Evolutionary conservation across 441 rosid genomes (phyloP).

Genomic region (Adansonia gregorii): DNA sequence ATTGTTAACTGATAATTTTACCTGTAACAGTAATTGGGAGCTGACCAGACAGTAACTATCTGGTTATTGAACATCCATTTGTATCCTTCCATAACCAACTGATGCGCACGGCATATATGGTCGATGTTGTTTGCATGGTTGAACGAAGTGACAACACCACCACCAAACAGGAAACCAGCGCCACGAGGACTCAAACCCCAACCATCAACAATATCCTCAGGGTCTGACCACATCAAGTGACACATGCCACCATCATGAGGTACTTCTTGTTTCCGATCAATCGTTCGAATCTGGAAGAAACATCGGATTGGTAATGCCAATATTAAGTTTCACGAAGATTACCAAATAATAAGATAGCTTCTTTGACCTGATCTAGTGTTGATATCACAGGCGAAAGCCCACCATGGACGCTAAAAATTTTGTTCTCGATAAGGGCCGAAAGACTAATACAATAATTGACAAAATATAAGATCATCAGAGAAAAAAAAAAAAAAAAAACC

Average conservation of each 20-base stretch:
- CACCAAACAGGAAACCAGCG: conserved; percentile 88
- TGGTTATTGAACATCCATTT: conserved; percentile 90
- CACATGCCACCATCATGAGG: conserved; percentile 94
- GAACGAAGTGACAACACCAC: conserved; percentile 76
- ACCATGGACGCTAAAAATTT: conserved; percentile 85
- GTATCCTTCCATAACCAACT: conserved; percentile 93
- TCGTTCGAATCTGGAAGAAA: conserved; percentile 68
- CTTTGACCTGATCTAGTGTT: conserved; percentile 81
- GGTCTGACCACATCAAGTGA: conserved; percentile 95
- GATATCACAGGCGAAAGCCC: conserved; percentile 86
- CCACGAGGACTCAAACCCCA: conserved; percentile 98
- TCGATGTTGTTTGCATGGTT: conserved; percentile 79
- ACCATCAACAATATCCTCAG: conserved; percentile 88
- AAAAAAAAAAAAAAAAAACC: neutral
- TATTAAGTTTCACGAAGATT: conserved; percentile 19
- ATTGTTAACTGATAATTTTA: conserved; percentile 28
- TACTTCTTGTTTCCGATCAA: conserved; percentile 65
- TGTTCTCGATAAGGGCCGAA: conserved; percentile 88
- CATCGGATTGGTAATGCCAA: neutral
- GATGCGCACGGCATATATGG: conserved; percentile 83
- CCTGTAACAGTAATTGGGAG: conserved; percentile 98
- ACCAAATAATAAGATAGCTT: conserved; percentile 28
- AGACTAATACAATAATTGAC: conserved; percentile 50
- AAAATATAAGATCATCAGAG: conserved; percentile 23
- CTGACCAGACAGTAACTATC: conserved; percentile 94